Base-by-base conservation (phyloP, 371 early-diverging fungal species). In the Mortierella sp. region DNA sequence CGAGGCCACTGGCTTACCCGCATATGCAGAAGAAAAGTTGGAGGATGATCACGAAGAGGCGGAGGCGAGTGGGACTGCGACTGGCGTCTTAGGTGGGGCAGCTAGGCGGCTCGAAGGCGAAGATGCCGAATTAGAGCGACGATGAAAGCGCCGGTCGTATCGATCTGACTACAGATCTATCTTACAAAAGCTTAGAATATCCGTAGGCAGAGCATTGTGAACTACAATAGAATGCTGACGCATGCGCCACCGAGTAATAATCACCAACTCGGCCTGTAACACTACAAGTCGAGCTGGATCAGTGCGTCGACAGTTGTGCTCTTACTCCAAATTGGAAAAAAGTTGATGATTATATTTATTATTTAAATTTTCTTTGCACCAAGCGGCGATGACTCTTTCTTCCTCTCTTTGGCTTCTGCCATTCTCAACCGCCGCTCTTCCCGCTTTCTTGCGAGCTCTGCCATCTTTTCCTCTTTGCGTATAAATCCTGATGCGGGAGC, bases 341-440 rank as follows among this genome's bases (percentile, higher is more conserved):
- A 47, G 16, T 9, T 4, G 19, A 9, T 16, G 19, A 52, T 52
- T 55, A 28, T 55, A 28, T 55, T 55, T 28, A 28, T 58, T 45
- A 22, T 43, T 48, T 76, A 85, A 11, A 88, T 76, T 71, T 83
- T 87, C 66, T 83, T 87, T 21, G 87, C 89, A n/a, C 89, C 90
- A 57, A 89, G 85, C n/a, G 72, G 85, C 15, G 72, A 53, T 4
- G 74, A 64, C 28, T 74, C 60, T 9, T 79, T 78, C 72, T 87
- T 86, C 69, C 85, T 85, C 58, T 90, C 88, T 63, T 89, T 86
- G 53, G 87, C 86, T 58, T 88, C 89, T 4, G 87, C 89, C 88
- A 90, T 86, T n/a, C 87, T 72, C 86, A 85, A 87, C 66, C 89
- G 84, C 64, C 91, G 77, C 64, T 90, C 88, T 74, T 92, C 92